These are phyloP conservation scores for Panellus pusillus DNA, from an alignment of 768 basidiomycete species.

Conservation along the genomic window DNA sequence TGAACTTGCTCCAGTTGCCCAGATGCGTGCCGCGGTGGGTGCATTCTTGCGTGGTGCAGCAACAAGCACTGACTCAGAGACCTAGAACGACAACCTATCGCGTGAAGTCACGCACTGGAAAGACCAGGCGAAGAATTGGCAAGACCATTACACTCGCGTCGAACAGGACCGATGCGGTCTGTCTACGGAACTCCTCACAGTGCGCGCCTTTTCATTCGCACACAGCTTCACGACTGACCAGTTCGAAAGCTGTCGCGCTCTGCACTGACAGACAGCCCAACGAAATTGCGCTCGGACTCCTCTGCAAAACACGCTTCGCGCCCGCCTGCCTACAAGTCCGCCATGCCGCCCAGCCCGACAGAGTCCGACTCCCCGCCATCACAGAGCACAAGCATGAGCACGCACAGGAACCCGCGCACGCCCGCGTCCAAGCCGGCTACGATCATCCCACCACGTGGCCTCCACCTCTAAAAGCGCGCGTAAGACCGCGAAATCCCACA, in stretches of 20 bases:
- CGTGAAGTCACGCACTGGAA: constrained; percentile 73
- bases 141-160: constrained; percentile 74
- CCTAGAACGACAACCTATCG: constrained; percentile 56
- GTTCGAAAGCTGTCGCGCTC: constrained; percentile 15
- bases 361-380: constrained; percentile 27
- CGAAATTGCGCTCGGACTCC: constrained; percentile 32
- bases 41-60: background rate
- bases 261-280: constrained; percentile 34
- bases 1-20: constrained; percentile 42
- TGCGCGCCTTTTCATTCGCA: constrained; percentile 31
- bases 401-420: constrained; percentile 12
- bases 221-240: background rate
- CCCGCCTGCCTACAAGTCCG: constrained; percentile 31
- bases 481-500: background rate
- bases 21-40: constrained; percentile 26
- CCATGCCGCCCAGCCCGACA: constrained; percentile 26
- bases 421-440: constrained; percentile 13
- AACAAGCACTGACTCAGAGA: constrained; percentile 41
- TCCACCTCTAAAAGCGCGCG: background rate
- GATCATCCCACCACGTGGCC: background rate
- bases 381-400: constrained; percentile 4
- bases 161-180: constrained; percentile 67
- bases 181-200: constrained; percentile 55
- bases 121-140: constrained; percentile 75
- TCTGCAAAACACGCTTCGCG: constrained; percentile 27